These are phyloP conservation scores for Hura crepitans DNA, from an alignment of 441 rosid species.

Conservation along the genomic window DNA sequence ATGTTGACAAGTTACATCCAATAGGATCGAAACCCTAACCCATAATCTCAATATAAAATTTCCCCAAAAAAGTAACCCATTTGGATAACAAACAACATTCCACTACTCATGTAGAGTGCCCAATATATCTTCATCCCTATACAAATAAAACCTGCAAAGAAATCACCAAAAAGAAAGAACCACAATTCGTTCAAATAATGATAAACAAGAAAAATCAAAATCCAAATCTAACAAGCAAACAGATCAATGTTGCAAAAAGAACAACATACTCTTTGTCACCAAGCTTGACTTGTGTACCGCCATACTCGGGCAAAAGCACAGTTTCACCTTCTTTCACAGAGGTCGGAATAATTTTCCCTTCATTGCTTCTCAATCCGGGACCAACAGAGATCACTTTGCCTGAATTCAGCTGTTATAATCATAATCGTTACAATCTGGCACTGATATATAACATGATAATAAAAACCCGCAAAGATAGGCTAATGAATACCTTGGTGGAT, in stretches of 20 bases:
- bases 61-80: not conserved
- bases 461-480: not conserved
- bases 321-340: constrained; percentile 76
- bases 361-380: constrained; percentile 48
- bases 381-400: constrained; percentile 71
- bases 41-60: not conserved
- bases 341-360: constrained; percentile 51
- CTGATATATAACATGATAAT: not conserved
- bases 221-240: not conserved
- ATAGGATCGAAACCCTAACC: not conserved
- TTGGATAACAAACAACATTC: not conserved
- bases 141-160: constrained; percentile 56
- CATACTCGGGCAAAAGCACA: constrained; percentile 68
- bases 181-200: not conserved
- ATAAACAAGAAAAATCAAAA: not conserved
- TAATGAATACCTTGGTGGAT: constrained; percentile 43
- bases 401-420: constrained; percentile 54
- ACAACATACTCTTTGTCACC: constrained; percentile 79
- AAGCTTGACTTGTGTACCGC: constrained; percentile 66
- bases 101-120: constrained; percentile 61
- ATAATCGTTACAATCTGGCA: not conserved
- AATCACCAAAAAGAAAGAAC: not conserved
- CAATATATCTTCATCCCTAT: constrained; percentile 67
- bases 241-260: not conserved
- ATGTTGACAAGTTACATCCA: constrained; percentile 18